phyloP scores from a whole-genome alignment of 116 monocot genomes.

The Iris pallida region DNA sequence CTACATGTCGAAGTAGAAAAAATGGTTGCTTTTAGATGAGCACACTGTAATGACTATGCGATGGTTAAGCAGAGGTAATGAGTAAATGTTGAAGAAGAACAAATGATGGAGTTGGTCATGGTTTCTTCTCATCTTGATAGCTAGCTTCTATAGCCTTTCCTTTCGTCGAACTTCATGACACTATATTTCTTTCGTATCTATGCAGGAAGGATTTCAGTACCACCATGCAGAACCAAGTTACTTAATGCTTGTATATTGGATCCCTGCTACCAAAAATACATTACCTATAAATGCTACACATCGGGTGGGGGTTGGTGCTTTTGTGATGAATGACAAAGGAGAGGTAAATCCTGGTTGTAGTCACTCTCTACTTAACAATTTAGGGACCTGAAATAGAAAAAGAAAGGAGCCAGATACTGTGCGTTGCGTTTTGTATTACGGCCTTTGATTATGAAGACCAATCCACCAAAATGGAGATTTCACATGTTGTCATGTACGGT shows the following conservation, averaged over 20 bases:
- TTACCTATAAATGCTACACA: conserved; percentile 52
- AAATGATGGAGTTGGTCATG: not conserved
- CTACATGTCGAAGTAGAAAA: not conserved
- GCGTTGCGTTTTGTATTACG: not conserved
- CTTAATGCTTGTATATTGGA: conserved; percentile 56
- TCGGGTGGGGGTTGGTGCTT: conserved; percentile 47
- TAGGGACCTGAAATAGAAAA: conserved; percentile 21
- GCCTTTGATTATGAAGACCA: not conserved
- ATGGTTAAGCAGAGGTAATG: not conserved
- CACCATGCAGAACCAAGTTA: conserved; percentile 59
- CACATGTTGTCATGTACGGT: too few relatives aligned
- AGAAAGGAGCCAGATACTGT: conserved; percentile 19
- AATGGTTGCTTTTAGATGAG: not conserved
- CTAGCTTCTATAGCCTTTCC: not conserved
- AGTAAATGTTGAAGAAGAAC: too few relatives aligned
- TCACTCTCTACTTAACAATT: not conserved
- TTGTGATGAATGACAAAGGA: conserved; percentile 48
- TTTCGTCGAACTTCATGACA: not conserved
- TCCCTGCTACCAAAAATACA: conserved; percentile 46
- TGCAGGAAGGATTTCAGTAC: conserved; percentile 53
- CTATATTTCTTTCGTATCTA: conserved; percentile 7
- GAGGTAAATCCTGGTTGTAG: conserved; percentile 28
- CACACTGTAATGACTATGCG: not conserved
- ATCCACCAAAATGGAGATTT: too few relatives aligned
- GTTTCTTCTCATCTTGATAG: not conserved